Conservation (phyloP, 2,329 filamentous ascomycete genomes). For the Tolypocladium tropicale region DNA sequence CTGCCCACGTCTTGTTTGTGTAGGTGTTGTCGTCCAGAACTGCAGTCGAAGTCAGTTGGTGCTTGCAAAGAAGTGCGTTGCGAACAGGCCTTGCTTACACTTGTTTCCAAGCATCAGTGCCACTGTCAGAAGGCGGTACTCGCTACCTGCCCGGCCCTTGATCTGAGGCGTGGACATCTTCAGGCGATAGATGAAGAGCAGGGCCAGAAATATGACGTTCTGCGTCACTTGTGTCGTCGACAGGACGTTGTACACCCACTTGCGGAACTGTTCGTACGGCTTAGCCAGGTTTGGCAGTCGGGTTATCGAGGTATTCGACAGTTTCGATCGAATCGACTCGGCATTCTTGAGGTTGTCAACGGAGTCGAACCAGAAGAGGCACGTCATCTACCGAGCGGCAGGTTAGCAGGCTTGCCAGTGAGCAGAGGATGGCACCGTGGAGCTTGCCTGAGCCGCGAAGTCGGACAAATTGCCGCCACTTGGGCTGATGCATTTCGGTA, state of each 20-base stretch:
- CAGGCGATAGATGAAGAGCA: slow-evolving; percentile 86
- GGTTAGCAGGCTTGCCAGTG: neutral
- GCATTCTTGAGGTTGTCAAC: slow-evolving; percentile 68
- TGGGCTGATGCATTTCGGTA: slow-evolving; percentile 66
- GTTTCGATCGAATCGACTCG: slow-evolving; percentile 44
- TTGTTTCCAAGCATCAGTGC: slow-evolving; percentile 98
- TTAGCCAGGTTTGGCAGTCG: slow-evolving; percentile 61
- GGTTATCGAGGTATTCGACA: slow-evolving; percentile 29
- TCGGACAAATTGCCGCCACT: slow-evolving; percentile 69
- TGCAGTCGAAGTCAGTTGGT: slow-evolving; percentile 22
- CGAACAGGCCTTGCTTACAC: slow-evolving; percentile 46
- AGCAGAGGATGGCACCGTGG: neutral
- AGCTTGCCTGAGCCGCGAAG: slow-evolving; percentile 68
- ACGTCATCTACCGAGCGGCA: slow-evolving; percentile 59
- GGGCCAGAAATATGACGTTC: slow-evolving; percentile 82
- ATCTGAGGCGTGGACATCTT: slow-evolving; percentile 86
- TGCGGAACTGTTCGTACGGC: slow-evolving; percentile 71
- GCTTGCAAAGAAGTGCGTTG: neutral
- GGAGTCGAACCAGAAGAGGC: slow-evolving; percentile 95
- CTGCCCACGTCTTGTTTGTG: slow-evolving; percentile 98
- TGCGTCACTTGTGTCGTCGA: slow-evolving; percentile 93
- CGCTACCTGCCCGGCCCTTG: slow-evolving; percentile 84
- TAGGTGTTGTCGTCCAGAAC: slow-evolving; percentile 98
- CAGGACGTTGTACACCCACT: slow-evolving; percentile 87
- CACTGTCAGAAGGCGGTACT: slow-evolving; percentile 85